phyloP scores from a whole-genome alignment of 2,329 filamentous ascomycete genomes.

The Aureobasidium uvarum region DNA sequence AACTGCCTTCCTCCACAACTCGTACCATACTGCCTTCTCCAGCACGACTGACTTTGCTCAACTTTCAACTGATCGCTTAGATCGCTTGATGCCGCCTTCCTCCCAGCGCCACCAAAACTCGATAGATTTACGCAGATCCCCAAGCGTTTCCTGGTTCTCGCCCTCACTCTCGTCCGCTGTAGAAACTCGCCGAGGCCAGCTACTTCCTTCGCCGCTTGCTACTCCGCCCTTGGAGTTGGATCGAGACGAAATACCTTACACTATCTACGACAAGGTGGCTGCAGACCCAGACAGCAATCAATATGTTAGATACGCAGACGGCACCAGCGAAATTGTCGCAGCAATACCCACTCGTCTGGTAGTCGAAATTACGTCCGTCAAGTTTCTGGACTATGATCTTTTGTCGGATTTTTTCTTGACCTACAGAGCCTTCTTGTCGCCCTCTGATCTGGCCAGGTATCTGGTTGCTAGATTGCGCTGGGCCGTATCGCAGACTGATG shows the following conservation, averaged over 20 bases:
- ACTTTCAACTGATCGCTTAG: conserved; percentile 44
- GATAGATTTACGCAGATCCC: conserved; percentile 18
- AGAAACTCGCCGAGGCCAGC: background rate
- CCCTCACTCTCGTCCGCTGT: conserved; percentile 12
- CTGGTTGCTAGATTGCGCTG: conserved; percentile 81
- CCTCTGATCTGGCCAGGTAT: conserved; percentile 74
- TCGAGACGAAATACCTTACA: conserved; percentile 46
- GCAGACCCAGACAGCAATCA: conserved; percentile 77
- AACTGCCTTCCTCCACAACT: conserved; percentile 73
- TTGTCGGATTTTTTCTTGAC: conserved; percentile 98
- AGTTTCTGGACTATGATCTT: conserved; percentile 93
- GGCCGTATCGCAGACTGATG: conserved; percentile 76
- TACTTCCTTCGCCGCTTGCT: conserved; percentile 7
- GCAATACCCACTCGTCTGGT: conserved; percentile 89
- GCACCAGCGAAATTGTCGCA: conserved; percentile 73
- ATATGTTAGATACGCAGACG: conserved; percentile 76
- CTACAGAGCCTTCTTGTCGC: conserved; percentile 80
- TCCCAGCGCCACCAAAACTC: conserved; percentile 32
- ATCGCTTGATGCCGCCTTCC: conserved; percentile 45
- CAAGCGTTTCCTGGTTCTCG: conserved; percentile 24
- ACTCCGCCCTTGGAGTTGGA: conserved; percentile 5
- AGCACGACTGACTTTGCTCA: conserved; percentile 63
- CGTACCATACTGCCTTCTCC: conserved; percentile 68
- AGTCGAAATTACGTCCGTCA: conserved; percentile 93
- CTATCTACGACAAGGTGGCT: conserved; percentile 79